Base-by-base conservation (phyloP, 306 rosid genomes). In the Begonia masoniana region DNA sequence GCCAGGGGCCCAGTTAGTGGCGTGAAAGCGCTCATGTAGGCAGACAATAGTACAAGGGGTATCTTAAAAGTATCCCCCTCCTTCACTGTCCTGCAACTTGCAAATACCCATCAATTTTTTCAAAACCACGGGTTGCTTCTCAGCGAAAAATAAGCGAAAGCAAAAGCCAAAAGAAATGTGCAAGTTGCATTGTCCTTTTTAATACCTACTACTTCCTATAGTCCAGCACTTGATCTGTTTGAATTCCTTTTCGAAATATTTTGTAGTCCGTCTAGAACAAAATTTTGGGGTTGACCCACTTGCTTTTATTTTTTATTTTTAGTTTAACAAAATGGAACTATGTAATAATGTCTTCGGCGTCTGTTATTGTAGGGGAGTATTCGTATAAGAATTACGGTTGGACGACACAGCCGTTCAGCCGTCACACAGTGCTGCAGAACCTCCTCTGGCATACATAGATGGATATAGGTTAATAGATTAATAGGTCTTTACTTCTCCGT, bases 81-180 rank as follows among this genome's bases (percentile, higher is more conserved):
- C 17, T 46, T 10, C 60, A 43, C 68, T 83, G 83, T 76, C 21
- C 56, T 5, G 54, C 94, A 75, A 84, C 79, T 84, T 80, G 88
- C 78, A 3, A 39, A 55, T 35, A 63, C 6, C 63, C 56, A 64
- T 73, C 76, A 63, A 26, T n/a, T n/a, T 56, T 76, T 75, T 72
- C 45, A 70, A 56, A 52, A 13, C 31, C 47, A n/a, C 43, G 31
- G n/a, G 42, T 31, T 10, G 47, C 15, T 7, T 23, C 23, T 35
- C 4, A 9, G 21, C 12, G 54, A 51, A 10, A 15, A 1, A 51
- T 3, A 1, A 50, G 15, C 17, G 45, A 58, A 10, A 56, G 50
- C 36, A 13, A 39, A 10, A 50, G 41, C 19, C 7, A 47, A 35
- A 24, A 24, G 31, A 12, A 39, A 57, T 58, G 10, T 11, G 43